phyloP scores from a whole-genome alignment of 257 asterid genomes.

The Handroanthus guayacan region DNA sequence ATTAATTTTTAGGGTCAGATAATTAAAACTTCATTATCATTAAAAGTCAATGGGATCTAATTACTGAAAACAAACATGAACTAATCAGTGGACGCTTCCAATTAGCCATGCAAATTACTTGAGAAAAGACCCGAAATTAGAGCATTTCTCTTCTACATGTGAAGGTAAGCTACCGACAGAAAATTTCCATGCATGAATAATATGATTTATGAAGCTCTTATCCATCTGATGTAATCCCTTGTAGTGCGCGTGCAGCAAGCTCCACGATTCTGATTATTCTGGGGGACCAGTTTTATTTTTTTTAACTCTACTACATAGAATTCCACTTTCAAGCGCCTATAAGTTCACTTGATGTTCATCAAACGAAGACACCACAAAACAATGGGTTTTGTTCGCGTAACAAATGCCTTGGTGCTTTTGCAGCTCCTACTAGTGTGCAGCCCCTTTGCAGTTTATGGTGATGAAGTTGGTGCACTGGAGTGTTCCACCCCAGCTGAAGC shows the following conservation, averaged over 20 bases:
- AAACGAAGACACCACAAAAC: not conserved
- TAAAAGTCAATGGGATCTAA: not conserved
- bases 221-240: too few species aligned
- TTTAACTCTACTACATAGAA: not conserved
- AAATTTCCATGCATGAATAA: too few species aligned
- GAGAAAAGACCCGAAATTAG: too few species aligned
- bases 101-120: not conserved
- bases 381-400: slow-evolving; percentile 35
- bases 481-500: not conserved
- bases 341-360: slow-evolving; percentile 9
- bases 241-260: too few species aligned
- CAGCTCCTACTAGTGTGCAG: slow-evolving; percentile 35
- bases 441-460: not conserved
- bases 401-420: slow-evolving; percentile 28
- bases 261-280: too few species aligned
- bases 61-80: slow-evolving; percentile 4
- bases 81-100: slow-evolving; percentile 1
- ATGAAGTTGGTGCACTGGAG: too few species aligned
- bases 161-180: not conserved
- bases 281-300: too few species aligned
- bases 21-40: not conserved
- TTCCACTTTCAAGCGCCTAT: slow-evolving; percentile 20
- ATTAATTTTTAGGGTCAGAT: not conserved
- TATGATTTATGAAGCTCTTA: too few species aligned
- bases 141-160: not conserved